Base-by-base conservation (phyloP, 805 yeast species). In the Ogataea pini region DNA sequence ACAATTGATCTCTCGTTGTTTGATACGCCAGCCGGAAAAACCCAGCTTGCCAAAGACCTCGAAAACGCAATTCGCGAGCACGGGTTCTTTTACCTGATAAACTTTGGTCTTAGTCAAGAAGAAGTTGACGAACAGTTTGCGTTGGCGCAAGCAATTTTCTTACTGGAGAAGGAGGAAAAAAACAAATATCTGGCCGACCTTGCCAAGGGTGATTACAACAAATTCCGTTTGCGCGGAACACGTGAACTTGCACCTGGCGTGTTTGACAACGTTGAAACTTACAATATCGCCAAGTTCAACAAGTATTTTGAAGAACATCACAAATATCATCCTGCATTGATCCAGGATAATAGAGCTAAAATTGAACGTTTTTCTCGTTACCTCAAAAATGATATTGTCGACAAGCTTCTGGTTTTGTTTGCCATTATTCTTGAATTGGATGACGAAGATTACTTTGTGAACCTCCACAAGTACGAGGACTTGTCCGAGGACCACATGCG, bases 401-500 rank as follows among this genome's bases (percentile, higher is more conserved):
- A 53, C 28, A 64, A 65, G 47, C 48, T 69, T 16, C 47, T 68
- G 27, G 56, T 56, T 7, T 52, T 69, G 16, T 67, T 69, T 53
- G 72, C 72, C 3, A 60, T 68, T 9, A 64, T 67, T 27, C 54
- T 69, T 44, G 71, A 68, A 47, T 50, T 69, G 17, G 47, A 44
- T 17, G 68, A 63, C 34, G 71, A 69, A 46, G 55, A 65, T 42
- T 66, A 64, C 42, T 67, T 69, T 45, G 70, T 60, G 4, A 58
- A 65, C 27, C 56, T 60, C 24, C 71, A 69, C 50, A 41, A 51
- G 24, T 69, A 67, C 47, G 67, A 66, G 8, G 68, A 64, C 28
- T 60, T 68, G 2, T 64, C 70, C 34, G 72, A 69, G 44, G 72
- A 68, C 46, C 69, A 65, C 43, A 49, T 67, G 29, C 42, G 72